Evolutionary conservation across 164 flowering plant genomes (phyloP), one percentile per base, ranked within the genome.

Genomic region (Tinospora cordifolia): DNA sequence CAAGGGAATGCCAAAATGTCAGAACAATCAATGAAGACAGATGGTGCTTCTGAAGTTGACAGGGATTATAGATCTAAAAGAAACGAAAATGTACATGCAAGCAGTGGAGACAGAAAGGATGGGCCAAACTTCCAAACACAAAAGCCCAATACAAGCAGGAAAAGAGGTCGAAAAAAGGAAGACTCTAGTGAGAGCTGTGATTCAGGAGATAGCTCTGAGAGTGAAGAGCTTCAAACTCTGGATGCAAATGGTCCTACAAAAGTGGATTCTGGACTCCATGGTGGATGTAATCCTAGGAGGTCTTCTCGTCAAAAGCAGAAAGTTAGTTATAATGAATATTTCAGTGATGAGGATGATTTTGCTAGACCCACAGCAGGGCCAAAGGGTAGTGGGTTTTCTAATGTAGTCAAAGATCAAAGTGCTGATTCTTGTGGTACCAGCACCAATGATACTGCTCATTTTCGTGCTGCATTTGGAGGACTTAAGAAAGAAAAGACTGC

Each of bases 171-270:
- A 76, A 84, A 73, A 66, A 66, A 46, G 21, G 71, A 3, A 19
- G 86, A 84, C 70, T 83, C 85, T 5, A 82, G 87, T 78, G 89
- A 79, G 40, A 84, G 85, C 60, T 75, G 34, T 65, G 84, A 81
- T 65, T 47, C 71, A 69, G 80, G 63, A 44, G 47, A 66, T 21
- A 46, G 59, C 40, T 41, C 15, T 10, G 54, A 21, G 44, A 27
- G 36, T 30, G 60, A 70, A 3, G 66, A 62, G 25, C 77, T 66
- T 74, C 79, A 65, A 72, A 73, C 63, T 78, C 4, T 64, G 59
- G 34, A 73, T 36, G 72, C 57, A 64, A 58, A 39, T 67, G 41
- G 74, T 70, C 4, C 49, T 14, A 38, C 65, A 36, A 60, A 26
- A 36, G 25, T 39, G 59, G 62, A 65, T 47, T 39, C 27, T 68